phyloP scores from a whole-genome alignment of 1,139 yeast genomes.

The Lizanozyma gosingica region DNA sequence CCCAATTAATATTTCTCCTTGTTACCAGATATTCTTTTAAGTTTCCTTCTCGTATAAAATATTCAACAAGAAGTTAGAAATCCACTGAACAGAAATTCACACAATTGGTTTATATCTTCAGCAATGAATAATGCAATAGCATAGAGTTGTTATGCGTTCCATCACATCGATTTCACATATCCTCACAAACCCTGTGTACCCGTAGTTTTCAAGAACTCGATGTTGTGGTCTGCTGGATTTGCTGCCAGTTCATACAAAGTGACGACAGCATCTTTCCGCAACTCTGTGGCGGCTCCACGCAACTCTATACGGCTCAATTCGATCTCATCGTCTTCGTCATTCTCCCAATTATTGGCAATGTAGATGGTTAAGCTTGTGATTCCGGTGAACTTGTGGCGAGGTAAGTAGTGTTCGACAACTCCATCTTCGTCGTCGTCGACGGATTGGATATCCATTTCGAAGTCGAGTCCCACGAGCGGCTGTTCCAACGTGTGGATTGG shows the following conservation, averaged over 20 bases:
- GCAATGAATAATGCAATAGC: too few relatives aligned
- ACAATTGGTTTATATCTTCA: too few relatives aligned
- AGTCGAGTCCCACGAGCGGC: conserved; percentile 45
- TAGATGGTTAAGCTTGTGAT: conserved; percentile 60
- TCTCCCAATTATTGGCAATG: conserved; percentile 45
- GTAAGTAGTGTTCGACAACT: conserved; percentile 77
- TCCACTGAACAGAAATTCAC: too few relatives aligned
- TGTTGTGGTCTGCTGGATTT: conserved; percentile 82
- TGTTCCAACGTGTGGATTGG: conserved; percentile 51
- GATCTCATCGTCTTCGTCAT: conserved; percentile 52
- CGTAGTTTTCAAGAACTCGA: conserved; percentile 18
- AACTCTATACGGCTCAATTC: conserved; percentile 66
- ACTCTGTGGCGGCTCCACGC: conserved; percentile 67
- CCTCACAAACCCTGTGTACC: conserved; percentile 1
- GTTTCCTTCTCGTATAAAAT: too few relatives aligned
- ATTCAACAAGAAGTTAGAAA: too few relatives aligned
- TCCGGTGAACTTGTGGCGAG: conserved; percentile 67
- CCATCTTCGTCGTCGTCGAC: conserved; percentile 35
- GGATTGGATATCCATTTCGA: conserved; percentile 6
- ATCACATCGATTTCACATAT: too few relatives aligned
- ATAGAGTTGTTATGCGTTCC: too few relatives aligned
- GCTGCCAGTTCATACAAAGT: conserved; percentile 86
- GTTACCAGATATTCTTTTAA: too few relatives aligned
- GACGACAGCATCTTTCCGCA: conserved; percentile 59
- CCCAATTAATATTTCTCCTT: too few relatives aligned